Percentiles rank a stretch among this genome's conserved stretches.
Evolutionary conservation across 306 rosid species (phyloP).

Genomic region (Coriaria nepalensis): DNA sequence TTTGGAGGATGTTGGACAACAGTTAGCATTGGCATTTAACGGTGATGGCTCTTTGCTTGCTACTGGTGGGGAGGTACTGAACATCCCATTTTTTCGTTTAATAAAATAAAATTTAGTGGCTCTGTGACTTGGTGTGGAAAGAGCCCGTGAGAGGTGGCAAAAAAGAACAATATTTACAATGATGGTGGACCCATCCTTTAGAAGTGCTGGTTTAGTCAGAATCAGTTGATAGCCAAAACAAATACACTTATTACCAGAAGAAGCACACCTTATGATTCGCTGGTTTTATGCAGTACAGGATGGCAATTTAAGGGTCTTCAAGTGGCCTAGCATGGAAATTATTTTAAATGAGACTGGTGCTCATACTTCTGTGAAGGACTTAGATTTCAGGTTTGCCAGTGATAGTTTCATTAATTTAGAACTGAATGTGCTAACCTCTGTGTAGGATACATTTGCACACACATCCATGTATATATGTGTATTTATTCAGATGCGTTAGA

Average conservation of each 20-base stretch:
- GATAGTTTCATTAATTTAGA: too few species aligned
- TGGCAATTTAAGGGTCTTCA: conserved; percentile 70
- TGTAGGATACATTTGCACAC: background rate
- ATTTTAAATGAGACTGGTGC: conserved; percentile 44
- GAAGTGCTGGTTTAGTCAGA: too few species aligned
- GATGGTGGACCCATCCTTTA: too few species aligned
- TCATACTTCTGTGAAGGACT: conserved; percentile 60
- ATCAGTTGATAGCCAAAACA: too few species aligned
- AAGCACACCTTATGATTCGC: conserved; percentile 27
- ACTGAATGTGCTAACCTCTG: too few species aligned
- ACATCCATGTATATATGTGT: background rate
- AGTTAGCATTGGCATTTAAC: conserved; percentile 65
- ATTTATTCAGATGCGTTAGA: background rate
- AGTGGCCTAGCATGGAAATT: conserved; percentile 88
- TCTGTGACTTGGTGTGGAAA: too few species aligned
- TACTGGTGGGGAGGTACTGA: conserved; percentile 82
- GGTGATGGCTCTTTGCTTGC: conserved; percentile 67
- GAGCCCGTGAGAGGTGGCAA: too few species aligned
- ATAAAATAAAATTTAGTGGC: too few species aligned
- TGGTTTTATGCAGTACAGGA: conserved; percentile 87
- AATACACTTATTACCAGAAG: background rate
- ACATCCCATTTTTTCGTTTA: conserved; percentile 14
- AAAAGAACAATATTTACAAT: too few species aligned
- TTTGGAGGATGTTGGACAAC: conserved; percentile 61
- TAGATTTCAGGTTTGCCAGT: conserved; percentile 65